phyloP scores from a whole-genome alignment of 1,139 yeast genomes.

The Martiniozyma asiatica region DNA sequence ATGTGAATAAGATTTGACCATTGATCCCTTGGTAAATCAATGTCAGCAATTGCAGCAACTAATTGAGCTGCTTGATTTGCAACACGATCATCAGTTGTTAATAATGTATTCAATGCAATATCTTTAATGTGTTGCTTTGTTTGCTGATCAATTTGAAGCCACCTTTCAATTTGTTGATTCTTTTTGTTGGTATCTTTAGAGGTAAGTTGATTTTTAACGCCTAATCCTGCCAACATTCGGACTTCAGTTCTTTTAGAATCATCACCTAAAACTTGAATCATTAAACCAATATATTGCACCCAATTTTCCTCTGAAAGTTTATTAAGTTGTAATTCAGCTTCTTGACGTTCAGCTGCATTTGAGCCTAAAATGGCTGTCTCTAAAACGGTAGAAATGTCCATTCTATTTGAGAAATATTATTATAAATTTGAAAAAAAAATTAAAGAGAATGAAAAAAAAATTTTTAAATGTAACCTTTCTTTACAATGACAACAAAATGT shows the following conservation, averaged over 20 bases:
- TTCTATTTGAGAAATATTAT: constrained; percentile 13
- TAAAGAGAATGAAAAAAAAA: no score
- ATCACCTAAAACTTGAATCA: constrained; percentile 63
- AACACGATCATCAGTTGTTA: constrained; percentile 62
- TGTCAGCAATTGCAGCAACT: constrained; percentile 91
- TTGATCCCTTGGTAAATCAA: constrained; percentile 75
- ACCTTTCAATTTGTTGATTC: constrained; percentile 43
- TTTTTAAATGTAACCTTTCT: background rate
- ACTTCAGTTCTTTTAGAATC: constrained; percentile 64
- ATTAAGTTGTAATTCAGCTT: constrained; percentile 71
- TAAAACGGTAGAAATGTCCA: constrained; percentile 64
- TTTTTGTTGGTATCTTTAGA: constrained; percentile 54
- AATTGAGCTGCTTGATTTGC: constrained; percentile 87
- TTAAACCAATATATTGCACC: constrained; percentile 55
- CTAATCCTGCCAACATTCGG: constrained; percentile 84
- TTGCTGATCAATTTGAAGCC: constrained; percentile 45
- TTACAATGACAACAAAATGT: background rate
- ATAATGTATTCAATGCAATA: constrained; percentile 51
- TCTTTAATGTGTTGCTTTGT: constrained; percentile 57
- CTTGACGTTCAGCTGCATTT: constrained; percentile 58
- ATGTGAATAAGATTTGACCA: constrained; percentile 82
- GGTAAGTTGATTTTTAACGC: constrained; percentile 74
- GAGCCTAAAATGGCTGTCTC: constrained; percentile 66
- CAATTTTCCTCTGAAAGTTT: constrained; percentile 68
- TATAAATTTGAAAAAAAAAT: background rate